Conservation (phyloP, 768 basidiomycete species). For the Coprinopsis sp. region DNA sequence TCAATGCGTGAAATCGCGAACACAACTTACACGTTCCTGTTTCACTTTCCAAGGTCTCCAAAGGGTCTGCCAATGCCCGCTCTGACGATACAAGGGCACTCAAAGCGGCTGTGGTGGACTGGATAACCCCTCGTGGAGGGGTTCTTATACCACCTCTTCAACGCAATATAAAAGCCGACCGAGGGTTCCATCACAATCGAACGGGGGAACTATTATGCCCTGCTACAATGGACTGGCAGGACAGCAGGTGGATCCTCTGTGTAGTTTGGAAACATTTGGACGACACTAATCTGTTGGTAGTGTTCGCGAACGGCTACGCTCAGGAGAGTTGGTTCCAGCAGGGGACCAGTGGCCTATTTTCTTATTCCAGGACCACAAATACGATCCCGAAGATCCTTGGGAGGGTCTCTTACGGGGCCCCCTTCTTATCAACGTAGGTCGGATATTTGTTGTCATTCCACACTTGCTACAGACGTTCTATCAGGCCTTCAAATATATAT, state of each 20-base stretch:
- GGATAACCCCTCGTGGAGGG: constrained; percentile 11
- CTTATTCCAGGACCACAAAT: constrained; percentile 13
- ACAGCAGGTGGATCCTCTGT: constrained; percentile 4
- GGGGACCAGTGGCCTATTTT: constrained; percentile 13
- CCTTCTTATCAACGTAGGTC: neutral
- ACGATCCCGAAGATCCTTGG: constrained; percentile 10
- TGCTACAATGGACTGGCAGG: constrained; percentile 20
- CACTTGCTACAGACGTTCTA: neutral
- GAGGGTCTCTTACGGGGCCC: constrained; percentile 16
- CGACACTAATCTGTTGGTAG: constrained; percentile 11
- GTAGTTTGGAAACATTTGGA: neutral
- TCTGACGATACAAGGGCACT: constrained; percentile 19
- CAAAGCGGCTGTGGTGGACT: constrained; percentile 17
- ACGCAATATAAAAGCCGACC: constrained; percentile 6
- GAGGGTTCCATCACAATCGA: constrained; percentile 18
- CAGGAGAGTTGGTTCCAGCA: constrained; percentile 3
- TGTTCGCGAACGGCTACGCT: constrained; percentile 13
- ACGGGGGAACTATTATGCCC: constrained; percentile 26
- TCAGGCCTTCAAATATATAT: neutral
- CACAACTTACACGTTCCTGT: neutral
- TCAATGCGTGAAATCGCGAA: neutral
- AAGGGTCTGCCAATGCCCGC: constrained; percentile 20
- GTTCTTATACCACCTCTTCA: neutral
- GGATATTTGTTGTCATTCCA: neutral
- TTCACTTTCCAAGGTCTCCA: constrained; percentile 14